Percentiles rank a stretch among this genome's conserved stretches.
These are phyloP conservation scores for Porodaedalea pini DNA, from an alignment of 1,284 basidiomycete genomes.

Conservation along the genomic window DNA sequence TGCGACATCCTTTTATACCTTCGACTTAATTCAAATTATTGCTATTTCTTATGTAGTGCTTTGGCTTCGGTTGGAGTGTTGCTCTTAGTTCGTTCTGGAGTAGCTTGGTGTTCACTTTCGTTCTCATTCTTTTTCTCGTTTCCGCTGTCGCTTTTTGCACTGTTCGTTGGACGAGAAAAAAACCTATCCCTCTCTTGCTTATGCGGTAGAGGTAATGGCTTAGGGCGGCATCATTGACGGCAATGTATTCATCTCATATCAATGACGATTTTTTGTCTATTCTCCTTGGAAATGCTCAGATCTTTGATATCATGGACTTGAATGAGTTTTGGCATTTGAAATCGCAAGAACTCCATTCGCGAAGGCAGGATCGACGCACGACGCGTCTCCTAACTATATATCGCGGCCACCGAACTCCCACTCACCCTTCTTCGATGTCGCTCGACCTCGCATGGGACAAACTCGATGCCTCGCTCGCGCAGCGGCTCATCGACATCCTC, in stretches of 20 bases:
- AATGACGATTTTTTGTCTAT: too few relatives aligned
- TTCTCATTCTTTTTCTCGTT: background rate
- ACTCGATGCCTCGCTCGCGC: slow-evolving; percentile 69
- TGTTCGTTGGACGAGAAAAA: background rate
- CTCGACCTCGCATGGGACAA: slow-evolving; percentile 78
- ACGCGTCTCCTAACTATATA: background rate
- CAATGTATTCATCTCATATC: background rate
- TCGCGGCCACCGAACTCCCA: too few relatives aligned
- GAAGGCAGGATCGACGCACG: background rate
- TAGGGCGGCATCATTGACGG: background rate
- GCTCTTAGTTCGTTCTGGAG: background rate
- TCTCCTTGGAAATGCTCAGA: too few relatives aligned
- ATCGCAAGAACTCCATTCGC: too few relatives aligned
- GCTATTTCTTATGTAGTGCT: slow-evolving; percentile 5
- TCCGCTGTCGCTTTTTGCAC: background rate
- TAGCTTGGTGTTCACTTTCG: background rate
- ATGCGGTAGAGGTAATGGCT: too few relatives aligned
- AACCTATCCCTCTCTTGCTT: background rate
- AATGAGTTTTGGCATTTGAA: too few relatives aligned
- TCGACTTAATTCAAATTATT: background rate
- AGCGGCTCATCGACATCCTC: slow-evolving; percentile 70
- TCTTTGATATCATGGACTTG: too few relatives aligned
- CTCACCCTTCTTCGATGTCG: slow-evolving; percentile 47
- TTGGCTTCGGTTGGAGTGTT: background rate
- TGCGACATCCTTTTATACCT: background rate